Evolutionary conservation across 2,329 filamentous ascomycete species (phyloP).

Genomic region (Neofusicoccum parvum): DNA sequence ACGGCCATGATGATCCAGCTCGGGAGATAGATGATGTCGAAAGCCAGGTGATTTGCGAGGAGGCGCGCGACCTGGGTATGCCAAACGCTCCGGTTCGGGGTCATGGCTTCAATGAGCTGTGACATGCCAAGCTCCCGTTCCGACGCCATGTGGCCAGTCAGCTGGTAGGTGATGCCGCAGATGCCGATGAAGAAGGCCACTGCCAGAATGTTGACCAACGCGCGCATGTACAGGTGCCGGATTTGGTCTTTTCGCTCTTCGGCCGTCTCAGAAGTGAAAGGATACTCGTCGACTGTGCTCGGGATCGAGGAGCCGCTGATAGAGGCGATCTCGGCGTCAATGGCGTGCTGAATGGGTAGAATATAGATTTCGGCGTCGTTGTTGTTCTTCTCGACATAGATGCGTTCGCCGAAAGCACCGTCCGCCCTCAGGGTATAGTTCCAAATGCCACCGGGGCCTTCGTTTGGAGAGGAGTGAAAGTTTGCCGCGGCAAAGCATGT

Average conservation of each 20-base stretch:
- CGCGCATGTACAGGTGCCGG: conserved; percentile 68
- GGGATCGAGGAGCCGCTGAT: conserved; percentile 50
- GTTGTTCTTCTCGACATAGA: conserved; percentile 63
- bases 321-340: conserved; percentile 72
- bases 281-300: conserved; percentile 61
- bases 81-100: conserved; percentile 74
- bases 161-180: conserved; percentile 81
- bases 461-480: conserved; percentile 73
- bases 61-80: conserved; percentile 77
- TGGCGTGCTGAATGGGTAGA: conserved; percentile 75
- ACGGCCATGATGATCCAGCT: conserved; percentile 79
- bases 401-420: conserved; percentile 65
- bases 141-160: conserved; percentile 81
- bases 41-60: conserved; percentile 76
- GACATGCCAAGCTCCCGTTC: conserved; percentile 88
- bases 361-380: conserved; percentile 80
- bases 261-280: conserved; percentile 72
- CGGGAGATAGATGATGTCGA: conserved; percentile 76
- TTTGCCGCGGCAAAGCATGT: conserved; percentile 73
- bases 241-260: conserved; percentile 68
- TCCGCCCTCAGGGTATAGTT: conserved; percentile 85
- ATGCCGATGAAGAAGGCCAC: conserved; percentile 79
- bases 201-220: conserved; percentile 74
- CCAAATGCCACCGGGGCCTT: conserved; percentile 70
- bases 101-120: conserved; percentile 88